Percentiles rank a stretch among this genome's conserved stretches.
Conservation (phyloP, 225 moss, liverwort and hornwort species). For the Neckera pumila region DNA sequence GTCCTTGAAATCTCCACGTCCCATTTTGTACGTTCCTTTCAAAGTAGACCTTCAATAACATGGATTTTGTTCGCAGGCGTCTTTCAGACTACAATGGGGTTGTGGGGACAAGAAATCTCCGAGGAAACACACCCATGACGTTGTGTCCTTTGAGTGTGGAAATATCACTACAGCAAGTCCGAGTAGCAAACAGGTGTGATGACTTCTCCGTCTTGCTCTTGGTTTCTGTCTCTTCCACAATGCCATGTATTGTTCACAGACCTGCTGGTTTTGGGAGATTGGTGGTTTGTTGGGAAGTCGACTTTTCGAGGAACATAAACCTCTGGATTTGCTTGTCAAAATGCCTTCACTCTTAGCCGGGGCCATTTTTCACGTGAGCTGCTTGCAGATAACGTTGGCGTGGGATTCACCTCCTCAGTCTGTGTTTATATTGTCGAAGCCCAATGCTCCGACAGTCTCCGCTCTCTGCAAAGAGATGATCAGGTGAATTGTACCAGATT, state of each 20-base stretch:
- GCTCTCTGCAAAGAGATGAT: slow-evolving; percentile 81
- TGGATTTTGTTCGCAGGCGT: slow-evolving; percentile 22
- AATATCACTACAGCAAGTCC: slow-evolving; percentile 48
- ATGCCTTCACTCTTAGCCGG: not conserved
- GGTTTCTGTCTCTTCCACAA: not conserved
- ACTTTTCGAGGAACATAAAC: not conserved
- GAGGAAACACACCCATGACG: slow-evolving; percentile 37
- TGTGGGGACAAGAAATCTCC: slow-evolving; percentile 19
- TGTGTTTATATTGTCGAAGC: slow-evolving; percentile 74
- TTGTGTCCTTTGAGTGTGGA: slow-evolving; percentile 57
- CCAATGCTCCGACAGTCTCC: slow-evolving; percentile 51
- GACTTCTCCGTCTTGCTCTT: not conserved
- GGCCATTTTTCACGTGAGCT: not conserved
- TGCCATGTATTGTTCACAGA: not conserved
- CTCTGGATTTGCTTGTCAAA: not conserved
- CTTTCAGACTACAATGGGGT: slow-evolving; percentile 46
- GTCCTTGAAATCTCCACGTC: not conserved
- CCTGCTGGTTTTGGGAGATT: not conserved
- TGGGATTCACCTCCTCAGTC: slow-evolving; percentile 78
- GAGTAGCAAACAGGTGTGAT: slow-evolving; percentile 49
- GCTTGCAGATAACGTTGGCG: slow-evolving; percentile 65
- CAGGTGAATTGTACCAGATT: slow-evolving; percentile 34
- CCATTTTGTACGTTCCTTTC: not conserved
- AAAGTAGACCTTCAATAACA: not conserved
- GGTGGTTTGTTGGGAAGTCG: not conserved